Percentiles rank a stretch among this genome's conserved stretches.
Evolutionary conservation across 2,329 filamentous ascomycete genomes (phyloP).

Genomic region (Pseudocercospora macadamiae): DNA sequence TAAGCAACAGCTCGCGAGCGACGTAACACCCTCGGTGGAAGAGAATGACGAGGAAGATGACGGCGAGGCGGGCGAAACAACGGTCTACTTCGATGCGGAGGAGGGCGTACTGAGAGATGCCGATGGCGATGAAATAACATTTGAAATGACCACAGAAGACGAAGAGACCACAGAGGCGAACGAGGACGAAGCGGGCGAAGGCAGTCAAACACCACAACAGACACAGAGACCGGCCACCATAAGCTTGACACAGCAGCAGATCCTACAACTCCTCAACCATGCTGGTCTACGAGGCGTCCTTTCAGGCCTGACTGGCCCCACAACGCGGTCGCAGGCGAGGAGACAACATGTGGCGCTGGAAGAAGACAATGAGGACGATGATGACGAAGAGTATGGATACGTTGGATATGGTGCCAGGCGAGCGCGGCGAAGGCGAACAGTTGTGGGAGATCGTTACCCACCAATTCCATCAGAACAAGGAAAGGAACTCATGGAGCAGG

Average conservation of each 20-base stretch:
- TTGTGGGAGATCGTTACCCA: constrained; percentile 64
- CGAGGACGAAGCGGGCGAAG: constrained; percentile 29
- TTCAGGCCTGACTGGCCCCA: constrained; percentile 32
- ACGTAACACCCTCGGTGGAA: constrained; percentile 39
- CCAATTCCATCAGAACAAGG: constrained; percentile 81
- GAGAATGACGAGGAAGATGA: constrained; percentile 46
- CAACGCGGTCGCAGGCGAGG: constrained; percentile 31
- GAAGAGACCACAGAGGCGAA: constrained; percentile 35
- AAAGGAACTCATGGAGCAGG: constrained; percentile 76
- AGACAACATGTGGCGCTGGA: constrained; percentile 30
- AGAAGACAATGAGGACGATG: constrained; percentile 29
- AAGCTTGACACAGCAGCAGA: constrained; percentile 45
- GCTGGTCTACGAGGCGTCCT: constrained; percentile 59
- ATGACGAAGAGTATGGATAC: constrained; percentile 44
- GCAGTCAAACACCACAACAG: constrained; percentile 31
- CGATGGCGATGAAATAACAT: constrained; percentile 32
- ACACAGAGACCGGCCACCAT: constrained; percentile 33
- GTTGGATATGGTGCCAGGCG: constrained; percentile 44
- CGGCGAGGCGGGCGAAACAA: constrained; percentile 46
- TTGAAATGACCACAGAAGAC: constrained; percentile 29
- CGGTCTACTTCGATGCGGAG: constrained; percentile 42
- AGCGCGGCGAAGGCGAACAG: constrained; percentile 52
- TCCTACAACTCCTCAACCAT: constrained; percentile 59
- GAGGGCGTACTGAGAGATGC: constrained; percentile 38
- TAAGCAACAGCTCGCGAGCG: constrained; percentile 35